Conservation (phyloP, 441 rosid species). For the Corymbia citriodora region DNA sequence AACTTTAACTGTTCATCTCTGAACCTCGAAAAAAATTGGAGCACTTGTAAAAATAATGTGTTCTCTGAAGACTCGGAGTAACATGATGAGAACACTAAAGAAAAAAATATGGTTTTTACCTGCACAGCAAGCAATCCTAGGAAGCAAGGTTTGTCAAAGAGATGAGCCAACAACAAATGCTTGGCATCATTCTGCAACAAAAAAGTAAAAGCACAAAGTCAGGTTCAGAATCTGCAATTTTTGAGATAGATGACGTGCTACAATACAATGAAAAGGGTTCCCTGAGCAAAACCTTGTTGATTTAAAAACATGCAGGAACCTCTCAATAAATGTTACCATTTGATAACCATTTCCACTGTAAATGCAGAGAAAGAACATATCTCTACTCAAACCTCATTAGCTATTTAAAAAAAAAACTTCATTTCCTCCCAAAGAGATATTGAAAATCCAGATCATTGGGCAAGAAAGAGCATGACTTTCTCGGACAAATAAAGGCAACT, state of each 20-base stretch:
- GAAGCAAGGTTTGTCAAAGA: constrained; percentile 97
- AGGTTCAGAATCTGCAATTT: not conserved
- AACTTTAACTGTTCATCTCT: not conserved
- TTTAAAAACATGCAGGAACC: not conserved
- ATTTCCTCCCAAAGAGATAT: not conserved
- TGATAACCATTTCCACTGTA: not conserved
- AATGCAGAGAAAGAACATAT: not conserved
- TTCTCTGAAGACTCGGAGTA: not conserved
- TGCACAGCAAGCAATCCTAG: constrained; percentile 82
- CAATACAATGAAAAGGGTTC: not conserved
- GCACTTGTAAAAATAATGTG: not conserved
- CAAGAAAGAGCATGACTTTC: not conserved
- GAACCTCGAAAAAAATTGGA: not conserved
- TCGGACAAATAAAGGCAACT: not conserved
- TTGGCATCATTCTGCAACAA: constrained; percentile 65
- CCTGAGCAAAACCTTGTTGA: not conserved
- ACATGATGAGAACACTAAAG: not conserved
- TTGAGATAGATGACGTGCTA: not conserved
- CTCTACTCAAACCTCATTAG: not conserved
- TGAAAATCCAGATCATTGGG: not conserved
- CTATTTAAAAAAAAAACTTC: not conserved
- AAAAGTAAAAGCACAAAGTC: constrained; percentile 3
- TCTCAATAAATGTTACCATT: not conserved
- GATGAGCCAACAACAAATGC: constrained; percentile 83
- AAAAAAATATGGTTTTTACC: constrained; percentile 21